A percentile compares a stretch with the other conserved stretches of the same genome.
Evolutionary conservation across 1,284 basidiomycete species (phyloP).

Genomic region (Ustilago trichophora): DNA sequence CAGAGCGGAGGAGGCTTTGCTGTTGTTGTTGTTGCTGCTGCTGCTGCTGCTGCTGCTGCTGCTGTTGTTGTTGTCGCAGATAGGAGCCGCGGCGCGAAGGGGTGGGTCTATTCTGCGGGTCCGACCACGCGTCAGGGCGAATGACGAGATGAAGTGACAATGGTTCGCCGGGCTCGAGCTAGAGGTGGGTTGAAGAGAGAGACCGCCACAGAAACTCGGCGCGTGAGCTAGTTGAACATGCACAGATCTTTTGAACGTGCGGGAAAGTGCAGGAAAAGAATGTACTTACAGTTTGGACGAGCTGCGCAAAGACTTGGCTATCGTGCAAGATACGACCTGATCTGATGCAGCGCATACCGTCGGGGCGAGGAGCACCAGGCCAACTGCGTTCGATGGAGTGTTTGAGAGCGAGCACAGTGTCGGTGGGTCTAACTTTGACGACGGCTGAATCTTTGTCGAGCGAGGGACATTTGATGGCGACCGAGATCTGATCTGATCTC

Average conservation of each 20-base stretch:
- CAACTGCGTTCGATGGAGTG: constrained; percentile 39
- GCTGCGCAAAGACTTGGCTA: constrained; percentile 22
- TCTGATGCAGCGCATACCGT: constrained; percentile 58
- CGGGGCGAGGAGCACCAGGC: constrained; percentile 42
- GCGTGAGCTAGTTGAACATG: not conserved
- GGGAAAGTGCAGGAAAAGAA: not conserved
- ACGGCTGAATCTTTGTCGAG: constrained; percentile 38
- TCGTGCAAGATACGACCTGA: constrained; percentile 52
- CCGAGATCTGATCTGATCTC: constrained; percentile 3
- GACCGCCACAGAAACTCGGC: too few species aligned
- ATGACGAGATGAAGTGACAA: constrained; percentile 60
- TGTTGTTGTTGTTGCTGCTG: constrained; percentile 22
- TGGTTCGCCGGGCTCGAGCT: constrained; percentile 36
- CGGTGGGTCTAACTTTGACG: constrained; percentile 14
- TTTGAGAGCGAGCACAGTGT: constrained; percentile 43
- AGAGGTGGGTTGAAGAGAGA: constrained; percentile 1
- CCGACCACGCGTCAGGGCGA: constrained; percentile 59
- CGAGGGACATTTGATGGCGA: constrained; percentile 49
- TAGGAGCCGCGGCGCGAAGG: constrained; percentile 43
- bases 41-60: too few species aligned
- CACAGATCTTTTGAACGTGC: not conserved
- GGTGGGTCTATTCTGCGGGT: constrained; percentile 47
- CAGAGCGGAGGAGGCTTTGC: constrained; percentile 13
- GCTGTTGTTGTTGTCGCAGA: constrained; percentile 29
- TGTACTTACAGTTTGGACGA: constrained; percentile 25